Evolutionary conservation across 164 flowering plant genomes (phyloP), one percentile per base, ranked within the genome.

Genomic region (Tinospora cordifolia): DNA sequence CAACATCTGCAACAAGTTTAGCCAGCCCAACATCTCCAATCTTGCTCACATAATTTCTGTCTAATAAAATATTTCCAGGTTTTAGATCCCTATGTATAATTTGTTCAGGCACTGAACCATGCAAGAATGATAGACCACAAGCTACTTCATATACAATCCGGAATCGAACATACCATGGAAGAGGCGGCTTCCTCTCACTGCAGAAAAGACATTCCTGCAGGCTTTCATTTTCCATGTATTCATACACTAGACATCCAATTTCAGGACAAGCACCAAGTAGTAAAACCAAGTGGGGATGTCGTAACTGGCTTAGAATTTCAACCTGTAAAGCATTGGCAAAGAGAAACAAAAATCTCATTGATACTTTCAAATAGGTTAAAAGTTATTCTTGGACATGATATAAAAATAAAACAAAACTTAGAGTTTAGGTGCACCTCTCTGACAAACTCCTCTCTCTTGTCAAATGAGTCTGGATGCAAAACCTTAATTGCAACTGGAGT

Each of bases 251-350:
- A 76, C 90, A 86, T 62, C 90, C 87, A 51, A 6, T 83, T 66
- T 90, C 98, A 5, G 98, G 93, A 80, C 93, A 92, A 63, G 94
- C 98, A 64, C 96, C 96, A 47, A 92, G 86, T 26, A 92, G 81
- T 76, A 83, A 79, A 72, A 90, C 84, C 72, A 92, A 65, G 73
- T 92, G 82, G 30, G 92, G 98, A 73, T 90, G 98, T 68, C 75
- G 87, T 60, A 90, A 78, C 54, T 83, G 88, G 82, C 92, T 84
- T 38, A 92, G 87, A 75, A 92, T 83, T 77, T 87, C 93, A 73
- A 90, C 86, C 97, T 88, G 82, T 74, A 77, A 47, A 68, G 30
- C 54, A 59, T 63, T 70, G 26, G 27, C 34, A 65, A 63, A 47
- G 51, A 38, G 66, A 62, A 25, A 62, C 11, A n/a, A 51, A 6